phyloP scores from a whole-genome alignment of 2,329 filamentous ascomycete genomes.

The Emergomyces pasteurianus region DNA sequence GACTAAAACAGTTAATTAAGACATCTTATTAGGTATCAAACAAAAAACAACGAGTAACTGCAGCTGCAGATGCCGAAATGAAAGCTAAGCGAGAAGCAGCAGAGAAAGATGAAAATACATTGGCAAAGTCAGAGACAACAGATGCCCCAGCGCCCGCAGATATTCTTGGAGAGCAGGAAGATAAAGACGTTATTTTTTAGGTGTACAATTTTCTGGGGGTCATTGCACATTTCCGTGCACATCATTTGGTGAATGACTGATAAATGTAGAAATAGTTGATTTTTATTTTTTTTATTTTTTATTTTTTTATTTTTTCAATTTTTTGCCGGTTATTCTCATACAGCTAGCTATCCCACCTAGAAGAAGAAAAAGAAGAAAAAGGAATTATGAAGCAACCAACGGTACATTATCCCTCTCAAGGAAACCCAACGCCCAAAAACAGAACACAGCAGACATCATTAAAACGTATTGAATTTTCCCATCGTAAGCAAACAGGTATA shows the following conservation, averaged over 20 bases:
- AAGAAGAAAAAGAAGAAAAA: neutral
- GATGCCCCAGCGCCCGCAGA: conserved; percentile 31
- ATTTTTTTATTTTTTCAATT: no score
- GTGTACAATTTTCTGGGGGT: neutral
- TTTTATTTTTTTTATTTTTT: no score
- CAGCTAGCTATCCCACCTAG: neutral
- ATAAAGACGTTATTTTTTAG: conserved; percentile 71
- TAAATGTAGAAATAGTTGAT: neutral
- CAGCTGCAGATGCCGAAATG: conserved; percentile 61
- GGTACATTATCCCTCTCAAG: neutral
- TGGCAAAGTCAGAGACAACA: neutral
- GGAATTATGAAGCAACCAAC: neutral
- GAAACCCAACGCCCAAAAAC: conserved; percentile 10
- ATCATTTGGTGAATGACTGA: neutral
- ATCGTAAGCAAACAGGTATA: neutral
- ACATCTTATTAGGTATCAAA: conserved; percentile 45
- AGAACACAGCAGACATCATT: conserved; percentile 6
- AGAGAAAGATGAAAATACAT: conserved; percentile 1
- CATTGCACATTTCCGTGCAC: neutral
- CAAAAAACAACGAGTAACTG: conserved; percentile 70
- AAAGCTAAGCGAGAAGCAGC: conserved; percentile 54
- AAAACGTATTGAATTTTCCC: neutral
- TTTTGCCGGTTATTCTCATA: no score
- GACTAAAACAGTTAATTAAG: neutral
- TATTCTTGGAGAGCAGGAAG: conserved; percentile 57